Conservation (phyloP, 768 basidiomycete genomes). For the Amanita subjunquillea region DNA sequence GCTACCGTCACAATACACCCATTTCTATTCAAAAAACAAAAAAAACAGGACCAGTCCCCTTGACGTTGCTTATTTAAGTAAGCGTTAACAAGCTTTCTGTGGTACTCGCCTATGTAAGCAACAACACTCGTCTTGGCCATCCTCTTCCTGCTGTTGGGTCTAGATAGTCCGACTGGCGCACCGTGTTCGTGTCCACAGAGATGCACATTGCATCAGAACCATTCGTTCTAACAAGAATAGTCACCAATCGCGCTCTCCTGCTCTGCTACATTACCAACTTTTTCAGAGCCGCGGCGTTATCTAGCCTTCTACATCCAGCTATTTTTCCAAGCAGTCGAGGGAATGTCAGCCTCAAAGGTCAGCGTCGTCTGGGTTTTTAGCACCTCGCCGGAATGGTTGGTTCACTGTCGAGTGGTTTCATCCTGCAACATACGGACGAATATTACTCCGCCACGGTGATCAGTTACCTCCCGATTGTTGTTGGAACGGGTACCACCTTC, state of each 20-base stretch:
- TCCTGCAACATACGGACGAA: constrained; percentile 49
- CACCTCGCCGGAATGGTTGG: constrained; percentile 37
- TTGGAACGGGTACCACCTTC: constrained; percentile 26
- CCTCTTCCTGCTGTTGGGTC: too few species aligned
- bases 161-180: constrained; percentile 33
- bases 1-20: too few species aligned
- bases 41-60: too few species aligned
- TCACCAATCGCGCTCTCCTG: constrained; percentile 36
- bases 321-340: constrained; percentile 48
- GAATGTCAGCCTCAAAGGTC: constrained; percentile 34
- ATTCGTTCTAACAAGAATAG: constrained; percentile 46
- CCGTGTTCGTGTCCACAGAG: constrained; percentile 38
- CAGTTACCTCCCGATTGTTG: constrained; percentile 26
- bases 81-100: too few species aligned
- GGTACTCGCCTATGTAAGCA: too few species aligned
- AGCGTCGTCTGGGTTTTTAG: constrained; percentile 42
- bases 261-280: constrained; percentile 50
- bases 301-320: constrained; percentile 47
- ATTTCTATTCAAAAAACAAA: too few species aligned
- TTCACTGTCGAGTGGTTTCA: constrained; percentile 39
- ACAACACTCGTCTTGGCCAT: too few species aligned
- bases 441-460: constrained; percentile 41
- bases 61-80: too few species aligned
- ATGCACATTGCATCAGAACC: constrained; percentile 42
- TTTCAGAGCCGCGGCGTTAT: constrained; percentile 35